Conservation (phyloP, 2,329 filamentous ascomycete genomes). For the Colletotrichum tropicale region DNA sequence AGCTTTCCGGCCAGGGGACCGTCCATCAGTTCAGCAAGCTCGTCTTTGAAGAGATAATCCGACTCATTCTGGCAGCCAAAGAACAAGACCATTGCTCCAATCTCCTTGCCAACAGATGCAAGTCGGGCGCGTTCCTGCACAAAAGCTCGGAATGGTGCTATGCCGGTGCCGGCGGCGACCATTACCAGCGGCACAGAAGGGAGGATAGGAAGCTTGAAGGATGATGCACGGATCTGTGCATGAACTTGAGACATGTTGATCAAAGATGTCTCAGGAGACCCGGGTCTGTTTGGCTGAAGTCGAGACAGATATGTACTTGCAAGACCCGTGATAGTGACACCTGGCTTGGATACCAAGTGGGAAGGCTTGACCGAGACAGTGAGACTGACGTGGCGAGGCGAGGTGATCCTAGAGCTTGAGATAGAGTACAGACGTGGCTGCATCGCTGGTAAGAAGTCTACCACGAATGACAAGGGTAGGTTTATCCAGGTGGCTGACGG, state of each 20-base stretch:
- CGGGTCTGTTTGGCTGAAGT: neutral
- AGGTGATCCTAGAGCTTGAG: neutral
- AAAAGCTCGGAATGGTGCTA: constrained; percentile 44
- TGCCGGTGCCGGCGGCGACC: constrained; percentile 54
- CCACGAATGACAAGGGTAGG: neutral
- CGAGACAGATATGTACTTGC: neutral
- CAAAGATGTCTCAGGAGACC: neutral
- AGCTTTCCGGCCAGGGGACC: neutral
- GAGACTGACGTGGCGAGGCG: neutral
- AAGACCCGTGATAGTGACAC: neutral
- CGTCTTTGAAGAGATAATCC: neutral
- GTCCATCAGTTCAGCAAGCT: neutral
- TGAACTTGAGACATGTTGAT: neutral
- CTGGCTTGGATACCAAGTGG: neutral
- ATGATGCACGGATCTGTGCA: constrained; percentile 25
- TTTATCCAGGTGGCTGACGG: neutral
- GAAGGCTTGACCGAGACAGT: neutral
- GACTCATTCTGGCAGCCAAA: neutral
- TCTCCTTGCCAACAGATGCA: neutral
- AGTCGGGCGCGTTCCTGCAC: neutral
- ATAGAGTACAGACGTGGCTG: neutral
- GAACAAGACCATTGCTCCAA: neutral
- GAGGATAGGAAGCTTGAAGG: constrained; percentile 49
- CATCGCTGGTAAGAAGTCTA: neutral
- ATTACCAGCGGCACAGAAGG: constrained; percentile 53